Evolutionary conservation across 164 flowering plant genomes (phyloP).

Genomic region (Chloranthus sessilifolius): DNA sequence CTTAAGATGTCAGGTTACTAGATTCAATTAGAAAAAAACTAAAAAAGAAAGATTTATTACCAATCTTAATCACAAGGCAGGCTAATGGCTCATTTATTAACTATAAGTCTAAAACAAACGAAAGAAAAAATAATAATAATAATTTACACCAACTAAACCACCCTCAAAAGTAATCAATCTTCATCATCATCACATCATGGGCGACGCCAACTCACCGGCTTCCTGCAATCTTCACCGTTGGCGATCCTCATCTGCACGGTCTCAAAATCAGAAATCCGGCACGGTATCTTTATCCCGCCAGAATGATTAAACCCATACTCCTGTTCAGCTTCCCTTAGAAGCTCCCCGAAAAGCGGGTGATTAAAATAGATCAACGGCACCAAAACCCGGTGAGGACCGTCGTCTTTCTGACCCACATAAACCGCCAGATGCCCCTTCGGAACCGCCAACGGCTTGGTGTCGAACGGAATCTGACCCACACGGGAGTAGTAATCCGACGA

Average conservation of each 20-base stretch:
- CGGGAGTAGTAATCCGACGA: slow-evolving; percentile 21
- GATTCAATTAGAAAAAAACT: too few relatives aligned
- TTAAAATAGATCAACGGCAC: slow-evolving; percentile 86
- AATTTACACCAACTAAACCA: too few relatives aligned
- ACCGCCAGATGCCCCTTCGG: slow-evolving; percentile 90
- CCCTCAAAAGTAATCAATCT: too few relatives aligned
- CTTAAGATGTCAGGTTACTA: too few relatives aligned
- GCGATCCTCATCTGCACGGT: slow-evolving; percentile 57
- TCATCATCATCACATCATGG: slow-evolving; percentile 4
- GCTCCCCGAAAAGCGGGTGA: slow-evolving; percentile 74
- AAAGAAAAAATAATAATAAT: too few relatives aligned
- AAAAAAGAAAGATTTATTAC: too few relatives aligned
- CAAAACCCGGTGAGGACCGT: slow-evolving; percentile 49
- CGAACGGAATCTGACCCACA: slow-evolving; percentile 25
- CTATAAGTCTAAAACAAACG: too few relatives aligned
- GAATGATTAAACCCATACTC: slow-evolving; percentile 67
- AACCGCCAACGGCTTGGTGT: slow-evolving; percentile 21
- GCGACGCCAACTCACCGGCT: slow-evolving; percentile 18
- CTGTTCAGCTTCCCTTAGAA: slow-evolving; percentile 65
- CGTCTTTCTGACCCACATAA: slow-evolving; percentile 70
- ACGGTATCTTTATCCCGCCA: slow-evolving; percentile 81
- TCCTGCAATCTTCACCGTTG: slow-evolving; percentile 34
- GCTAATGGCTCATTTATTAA: too few relatives aligned
- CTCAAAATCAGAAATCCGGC: slow-evolving; percentile 68
- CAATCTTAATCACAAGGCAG: too few relatives aligned